Evolutionary conservation across 768 basidiomycete genomes (phyloP).

Genomic region (Myochromella boudieri): DNA sequence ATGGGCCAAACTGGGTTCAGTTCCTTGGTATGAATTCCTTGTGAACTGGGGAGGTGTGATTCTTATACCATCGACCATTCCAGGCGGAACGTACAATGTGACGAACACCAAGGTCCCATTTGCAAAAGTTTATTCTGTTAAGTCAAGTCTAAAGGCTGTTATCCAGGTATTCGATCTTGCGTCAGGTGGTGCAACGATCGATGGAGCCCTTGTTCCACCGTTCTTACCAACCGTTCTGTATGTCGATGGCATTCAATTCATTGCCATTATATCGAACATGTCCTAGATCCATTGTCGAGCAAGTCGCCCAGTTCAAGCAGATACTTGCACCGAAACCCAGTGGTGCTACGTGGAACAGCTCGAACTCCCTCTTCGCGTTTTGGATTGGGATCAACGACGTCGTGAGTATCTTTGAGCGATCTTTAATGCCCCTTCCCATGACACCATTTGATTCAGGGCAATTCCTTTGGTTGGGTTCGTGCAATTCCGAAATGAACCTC

Average conservation of each 20-base stretch:
- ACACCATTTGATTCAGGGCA: slow-evolving; percentile 34
- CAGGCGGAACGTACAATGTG: slow-evolving; percentile 56
- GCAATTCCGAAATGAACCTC: not conserved
- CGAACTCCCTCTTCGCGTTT: slow-evolving; percentile 55
- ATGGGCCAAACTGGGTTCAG: slow-evolving; percentile 64
- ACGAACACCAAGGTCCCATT: slow-evolving; percentile 45
- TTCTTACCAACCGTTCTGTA: slow-evolving; percentile 46
- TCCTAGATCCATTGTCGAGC: slow-evolving; percentile 49
- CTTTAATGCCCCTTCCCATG: not conserved
- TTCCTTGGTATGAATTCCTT: slow-evolving; percentile 39
- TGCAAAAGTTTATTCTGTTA: not conserved
- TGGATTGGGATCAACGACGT: slow-evolving; percentile 73
- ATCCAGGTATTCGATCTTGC: slow-evolving; percentile 48
- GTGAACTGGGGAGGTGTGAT: too few relatives aligned
- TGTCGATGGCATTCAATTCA: not conserved
- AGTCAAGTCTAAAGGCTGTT: not conserved
- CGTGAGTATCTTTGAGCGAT: slow-evolving; percentile 29
- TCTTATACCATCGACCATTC: not conserved
- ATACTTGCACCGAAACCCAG: slow-evolving; percentile 42
- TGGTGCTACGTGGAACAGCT: slow-evolving; percentile 49
- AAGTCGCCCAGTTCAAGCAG: slow-evolving; percentile 53
- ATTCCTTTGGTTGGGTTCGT: slow-evolving; percentile 47
- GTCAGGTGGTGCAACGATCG: slow-evolving; percentile 60
- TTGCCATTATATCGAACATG: not conserved
- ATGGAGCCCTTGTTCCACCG: slow-evolving; percentile 50